phyloP scores from a whole-genome alignment of 306 rosid genomes.

The Acacia confusa region DNA sequence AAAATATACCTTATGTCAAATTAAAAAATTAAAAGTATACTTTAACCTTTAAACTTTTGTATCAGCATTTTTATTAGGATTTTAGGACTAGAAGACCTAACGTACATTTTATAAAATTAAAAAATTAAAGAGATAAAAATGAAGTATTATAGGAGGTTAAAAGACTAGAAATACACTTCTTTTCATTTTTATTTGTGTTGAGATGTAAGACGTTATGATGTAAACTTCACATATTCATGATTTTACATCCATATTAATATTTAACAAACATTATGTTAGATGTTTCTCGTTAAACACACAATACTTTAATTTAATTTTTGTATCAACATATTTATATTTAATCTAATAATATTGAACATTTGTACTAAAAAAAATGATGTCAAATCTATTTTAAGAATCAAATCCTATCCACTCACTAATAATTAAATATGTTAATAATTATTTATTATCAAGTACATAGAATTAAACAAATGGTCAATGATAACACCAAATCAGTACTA shows the following conservation, averaged over 20 bases:
- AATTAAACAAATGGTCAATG: neutral
- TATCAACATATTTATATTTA: neutral
- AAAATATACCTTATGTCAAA: too few species aligned
- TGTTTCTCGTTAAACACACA: too few species aligned
- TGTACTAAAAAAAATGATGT: neutral
- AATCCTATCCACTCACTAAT: neutral
- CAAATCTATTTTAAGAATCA: neutral
- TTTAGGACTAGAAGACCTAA: too few species aligned
- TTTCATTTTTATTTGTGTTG: too few species aligned
- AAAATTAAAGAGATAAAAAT: too few species aligned
- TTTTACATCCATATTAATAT: neutral
- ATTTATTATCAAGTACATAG: neutral
- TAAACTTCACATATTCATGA: neutral
- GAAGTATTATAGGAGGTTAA: too few species aligned
- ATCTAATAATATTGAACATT: neutral
- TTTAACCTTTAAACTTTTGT: too few species aligned
- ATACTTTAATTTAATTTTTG: neutral
- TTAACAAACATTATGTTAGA: neutral
- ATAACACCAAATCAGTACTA: slow-evolving; percentile 11
- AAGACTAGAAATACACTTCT: too few species aligned
- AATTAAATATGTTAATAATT: neutral
- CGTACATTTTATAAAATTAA: too few species aligned
- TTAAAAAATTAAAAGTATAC: too few species aligned
- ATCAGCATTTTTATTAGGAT: too few species aligned
- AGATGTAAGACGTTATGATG: too few species aligned